These are phyloP conservation scores for Globisporangium mamillatum DNA, from an alignment of 352 stramenopile genomes.

Conservation along the genomic window DNA sequence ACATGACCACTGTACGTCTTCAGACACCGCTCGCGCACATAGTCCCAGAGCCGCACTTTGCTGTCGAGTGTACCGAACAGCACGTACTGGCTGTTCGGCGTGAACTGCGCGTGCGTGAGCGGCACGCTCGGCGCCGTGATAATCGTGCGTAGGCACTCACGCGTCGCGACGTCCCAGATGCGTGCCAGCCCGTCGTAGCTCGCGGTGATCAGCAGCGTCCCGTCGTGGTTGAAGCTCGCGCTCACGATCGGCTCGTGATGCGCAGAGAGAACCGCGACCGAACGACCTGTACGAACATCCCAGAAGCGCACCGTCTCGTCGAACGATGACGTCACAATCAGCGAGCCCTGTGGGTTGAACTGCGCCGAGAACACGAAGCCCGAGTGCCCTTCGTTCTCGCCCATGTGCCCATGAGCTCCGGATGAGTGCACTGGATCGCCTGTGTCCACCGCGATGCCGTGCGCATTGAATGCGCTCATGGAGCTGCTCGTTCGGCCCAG, in stretches of 20 bases:
- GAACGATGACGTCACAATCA: slow-evolving; percentile 89
- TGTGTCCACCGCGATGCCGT: slow-evolving; percentile 25
- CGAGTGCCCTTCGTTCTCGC: slow-evolving; percentile 72
- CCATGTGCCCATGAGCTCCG: slow-evolving; percentile 5
- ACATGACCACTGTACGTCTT: slow-evolving; percentile 71
- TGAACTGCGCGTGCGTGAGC: slow-evolving; percentile 87
- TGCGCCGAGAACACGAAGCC: slow-evolving; percentile 95
- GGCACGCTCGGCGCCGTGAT: slow-evolving; percentile 59
- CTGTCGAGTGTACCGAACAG: slow-evolving; percentile 91
- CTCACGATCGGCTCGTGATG: slow-evolving; percentile 96
- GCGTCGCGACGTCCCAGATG: slow-evolving; percentile 96
- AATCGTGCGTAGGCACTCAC: slow-evolving; percentile 94
- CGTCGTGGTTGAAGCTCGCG: slow-evolving; percentile 93
- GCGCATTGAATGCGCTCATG: slow-evolving; percentile 21
- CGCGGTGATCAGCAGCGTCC: slow-evolving; percentile 89
- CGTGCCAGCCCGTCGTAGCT: slow-evolving; percentile 81
- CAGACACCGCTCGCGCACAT: slow-evolving; percentile 54
- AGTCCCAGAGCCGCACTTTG: slow-evolving; percentile 91
- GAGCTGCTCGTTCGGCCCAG: slow-evolving; percentile 55
- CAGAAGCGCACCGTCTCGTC: slow-evolving; percentile 96
- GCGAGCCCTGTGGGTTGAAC: slow-evolving; percentile 93
- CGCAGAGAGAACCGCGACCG: slow-evolving; percentile 84
- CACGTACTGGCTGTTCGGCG: slow-evolving; percentile 93
- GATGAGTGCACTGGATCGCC: neutral
- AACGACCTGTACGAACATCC: slow-evolving; percentile 92